Conservation (phyloP, 192 early-diverging fungal genomes). For the Backusella sp. region DNA sequence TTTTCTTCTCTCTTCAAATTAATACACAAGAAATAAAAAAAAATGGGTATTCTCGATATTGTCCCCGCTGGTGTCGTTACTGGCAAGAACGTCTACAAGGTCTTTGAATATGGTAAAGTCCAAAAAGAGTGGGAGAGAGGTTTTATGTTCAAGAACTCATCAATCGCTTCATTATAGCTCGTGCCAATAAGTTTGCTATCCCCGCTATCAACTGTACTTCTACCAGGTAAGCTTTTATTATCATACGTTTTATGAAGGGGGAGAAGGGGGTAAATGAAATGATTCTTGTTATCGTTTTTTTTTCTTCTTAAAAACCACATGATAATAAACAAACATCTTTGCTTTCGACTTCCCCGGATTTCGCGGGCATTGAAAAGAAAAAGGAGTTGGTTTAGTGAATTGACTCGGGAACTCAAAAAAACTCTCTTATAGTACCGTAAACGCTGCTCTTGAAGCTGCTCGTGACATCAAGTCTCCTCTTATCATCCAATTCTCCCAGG, state of each 20-base stretch:
- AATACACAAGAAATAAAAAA: conserved; percentile 20
- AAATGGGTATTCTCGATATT: conserved; percentile 77
- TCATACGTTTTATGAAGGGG: not conserved
- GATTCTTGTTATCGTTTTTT: not conserved
- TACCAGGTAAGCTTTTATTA: conserved; percentile 47
- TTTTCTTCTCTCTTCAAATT: not conserved
- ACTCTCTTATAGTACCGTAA: conserved; percentile 61
- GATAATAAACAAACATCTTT: conserved; percentile 5
- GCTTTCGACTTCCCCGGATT: not conserved
- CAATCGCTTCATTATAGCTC: conserved; percentile 35
- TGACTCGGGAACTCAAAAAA: conserved; percentile 6
- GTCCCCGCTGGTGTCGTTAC: conserved; percentile 91
- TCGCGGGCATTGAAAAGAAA: conserved; percentile 1
- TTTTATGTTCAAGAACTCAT: not conserved
- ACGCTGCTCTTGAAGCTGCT: conserved; percentile 92
- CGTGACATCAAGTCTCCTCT: conserved; percentile 92
- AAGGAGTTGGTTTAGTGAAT: not conserved
- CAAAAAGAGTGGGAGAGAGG: not conserved
- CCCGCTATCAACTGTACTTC: conserved; percentile 97
- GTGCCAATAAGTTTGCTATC: conserved; percentile 87
- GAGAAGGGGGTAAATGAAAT: not conserved
- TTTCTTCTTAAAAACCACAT: not conserved
- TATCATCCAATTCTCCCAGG: conserved; percentile 96
- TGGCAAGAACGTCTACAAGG: conserved; percentile 87
- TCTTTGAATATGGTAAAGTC: conserved; percentile 58